Evolutionary conservation across 805 yeast species (phyloP), one percentile per base, ranked within the genome.

Genomic region (Debaryomyces prosopidis): DNA sequence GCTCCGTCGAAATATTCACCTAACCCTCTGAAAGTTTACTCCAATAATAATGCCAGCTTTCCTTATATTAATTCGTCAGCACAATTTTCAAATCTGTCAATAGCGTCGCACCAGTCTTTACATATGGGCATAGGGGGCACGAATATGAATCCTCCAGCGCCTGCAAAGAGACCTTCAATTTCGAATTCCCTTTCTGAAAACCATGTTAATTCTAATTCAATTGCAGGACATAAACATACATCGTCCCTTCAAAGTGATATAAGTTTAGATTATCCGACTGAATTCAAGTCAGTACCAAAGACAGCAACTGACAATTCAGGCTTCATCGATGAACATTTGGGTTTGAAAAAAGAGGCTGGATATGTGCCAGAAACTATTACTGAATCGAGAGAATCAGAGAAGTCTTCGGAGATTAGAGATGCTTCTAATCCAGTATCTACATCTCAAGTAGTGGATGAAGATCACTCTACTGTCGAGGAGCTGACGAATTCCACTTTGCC

Each of bases 211-310:
- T 47, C 46, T 4, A 54, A 51, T 26, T 37, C 43, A 6, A 34
- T 47, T 11, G 41, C 52, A 18, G 47, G 39, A 12, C 60, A 57
- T 39, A 48, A 49, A 8, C 62, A 55, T 43, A 59, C 69, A 2
- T 62, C 69, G 5, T 58, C 68, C 3, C 46, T 58, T 18, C 69
- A 65, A 26, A 65, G 71, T 49, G 71, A 65, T 45, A 50, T 62
- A 7, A 63, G 68, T 38, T 45, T 60, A 43, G 69, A 63, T 41
- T 62, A 59, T 46, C 67, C 67, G 2, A 52, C 45, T 42, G 67
- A 63, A 15, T 58, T 62, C 46, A 62, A 57, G 44, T 20, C 57
- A 1, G 44, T 45, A 4, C 48, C 55, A 18, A 50, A 33, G 26
- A 40, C 30, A 31, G 39, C 12, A 4, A 1, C 15, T 19, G 32